Conservation (phyloP, 2,329 filamentous ascomycete genomes). For the Nemania abortiva region DNA sequence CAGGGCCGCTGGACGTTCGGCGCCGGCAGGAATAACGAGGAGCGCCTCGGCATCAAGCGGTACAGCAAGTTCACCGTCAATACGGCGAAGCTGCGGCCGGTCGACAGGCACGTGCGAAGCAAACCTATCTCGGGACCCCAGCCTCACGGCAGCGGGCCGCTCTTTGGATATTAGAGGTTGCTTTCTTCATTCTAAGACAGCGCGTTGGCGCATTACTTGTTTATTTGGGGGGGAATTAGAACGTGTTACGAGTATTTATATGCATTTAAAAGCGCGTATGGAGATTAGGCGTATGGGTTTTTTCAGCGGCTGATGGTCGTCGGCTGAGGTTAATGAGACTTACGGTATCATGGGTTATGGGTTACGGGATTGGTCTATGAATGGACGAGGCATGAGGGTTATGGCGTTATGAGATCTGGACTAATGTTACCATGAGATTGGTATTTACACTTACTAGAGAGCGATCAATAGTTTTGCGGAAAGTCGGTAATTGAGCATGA, state of each 20-base stretch:
- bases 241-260: constrained; percentile 1
- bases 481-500: constrained; percentile 1
- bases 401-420: constrained; percentile 36
- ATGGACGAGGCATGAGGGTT: constrained; percentile 34
- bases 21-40: constrained; percentile 52
- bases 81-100: constrained; percentile 40
- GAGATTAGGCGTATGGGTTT: constrained; percentile 10
- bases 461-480: constrained; percentile 8
- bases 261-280: constrained; percentile 1
- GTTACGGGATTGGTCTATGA: too few relatives aligned
- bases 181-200: background rate
- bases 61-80: constrained; percentile 49
- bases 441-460: constrained; percentile 13
- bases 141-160: constrained; percentile 39
- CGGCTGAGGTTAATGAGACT: constrained; percentile 22
- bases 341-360: constrained; percentile 35
- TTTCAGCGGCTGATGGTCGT: constrained; percentile 10
- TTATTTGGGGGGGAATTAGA: constrained; percentile 2
- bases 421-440: constrained; percentile 20
- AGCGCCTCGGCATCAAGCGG: constrained; percentile 50
- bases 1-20: constrained; percentile 67
- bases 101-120: constrained; percentile 42
- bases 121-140: constrained; percentile 45
- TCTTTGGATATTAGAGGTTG: constrained; percentile 39
- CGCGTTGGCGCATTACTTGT: background rate